phyloP scores from a whole-genome alignment of 345 rosid genomes.

The Citrus trifoliata region DNA sequence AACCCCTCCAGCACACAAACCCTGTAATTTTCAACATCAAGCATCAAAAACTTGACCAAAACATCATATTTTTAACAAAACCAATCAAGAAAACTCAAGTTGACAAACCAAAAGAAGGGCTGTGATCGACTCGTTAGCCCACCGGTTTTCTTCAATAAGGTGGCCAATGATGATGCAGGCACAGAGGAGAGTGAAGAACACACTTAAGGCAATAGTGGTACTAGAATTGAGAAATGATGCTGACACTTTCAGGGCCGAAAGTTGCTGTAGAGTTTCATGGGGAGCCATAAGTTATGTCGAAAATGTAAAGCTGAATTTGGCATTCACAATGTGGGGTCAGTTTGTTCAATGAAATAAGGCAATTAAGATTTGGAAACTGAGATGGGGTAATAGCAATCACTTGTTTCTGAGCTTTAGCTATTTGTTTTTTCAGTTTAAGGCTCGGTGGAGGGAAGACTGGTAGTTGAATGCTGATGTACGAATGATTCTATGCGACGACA shows the following conservation, averaged over 20 bases:
- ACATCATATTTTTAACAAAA: neutral
- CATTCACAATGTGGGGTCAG: slow-evolving; percentile 14
- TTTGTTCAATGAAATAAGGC: neutral
- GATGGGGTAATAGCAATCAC: neutral
- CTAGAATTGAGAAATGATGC: slow-evolving; percentile 30
- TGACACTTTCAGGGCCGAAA: slow-evolving; percentile 16
- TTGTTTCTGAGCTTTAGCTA: neutral
- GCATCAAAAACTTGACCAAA: neutral
- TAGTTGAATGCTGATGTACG: slow-evolving; percentile 9
- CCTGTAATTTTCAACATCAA: slow-evolving; percentile 32
- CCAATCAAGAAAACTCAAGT: slow-evolving; percentile 3
- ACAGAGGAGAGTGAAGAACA: slow-evolving; percentile 64
- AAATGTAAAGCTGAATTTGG: slow-evolving; percentile 7
- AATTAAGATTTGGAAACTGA: neutral
- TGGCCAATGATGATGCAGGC: slow-evolving; percentile 62
- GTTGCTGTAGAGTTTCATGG: slow-evolving; percentile 24
- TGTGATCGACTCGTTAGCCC: slow-evolving; percentile 74
- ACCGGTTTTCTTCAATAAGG: slow-evolving; percentile 62
- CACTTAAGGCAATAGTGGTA: slow-evolving; percentile 45
- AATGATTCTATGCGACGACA: neutral
- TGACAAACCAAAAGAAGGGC: slow-evolving; percentile 53
- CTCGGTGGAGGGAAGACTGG: slow-evolving; percentile 41
- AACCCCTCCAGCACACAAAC: slow-evolving; percentile 53
- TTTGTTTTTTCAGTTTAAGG: neutral
- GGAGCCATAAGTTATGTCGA: slow-evolving; percentile 24